Evolutionary conservation across 2,329 filamentous ascomycete genomes (phyloP).

Genomic region (Chrysosporium queenslandicum): DNA sequence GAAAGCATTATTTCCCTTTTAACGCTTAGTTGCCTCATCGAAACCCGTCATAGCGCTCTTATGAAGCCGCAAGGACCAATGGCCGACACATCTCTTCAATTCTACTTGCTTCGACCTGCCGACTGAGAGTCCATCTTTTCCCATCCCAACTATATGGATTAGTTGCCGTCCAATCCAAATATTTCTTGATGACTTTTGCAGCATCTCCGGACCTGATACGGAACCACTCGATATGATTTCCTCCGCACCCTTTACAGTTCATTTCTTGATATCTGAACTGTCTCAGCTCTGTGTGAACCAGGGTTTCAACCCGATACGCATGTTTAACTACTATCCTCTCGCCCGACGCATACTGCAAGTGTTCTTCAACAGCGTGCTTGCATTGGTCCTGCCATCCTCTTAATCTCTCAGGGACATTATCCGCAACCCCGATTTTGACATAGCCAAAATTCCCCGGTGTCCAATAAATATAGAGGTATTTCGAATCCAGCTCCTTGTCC

Average conservation of each 20-base stretch:
- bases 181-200: neutral
- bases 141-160: neutral
- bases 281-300: neutral
- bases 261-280: neutral
- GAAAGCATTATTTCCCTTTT: no score
- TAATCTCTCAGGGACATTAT: neutral
- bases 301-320: constrained; percentile 2
- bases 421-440: constrained; percentile 3
- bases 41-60: no score
- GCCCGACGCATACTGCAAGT: neutral
- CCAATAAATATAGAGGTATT: constrained; percentile 7
- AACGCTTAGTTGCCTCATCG: no score
- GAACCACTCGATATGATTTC: constrained; percentile 1
- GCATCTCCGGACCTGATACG: neutral
- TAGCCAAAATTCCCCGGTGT: neutral
- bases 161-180: neutral
- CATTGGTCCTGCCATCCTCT: neutral
- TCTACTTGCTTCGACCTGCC: neutral
- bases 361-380: neutral
- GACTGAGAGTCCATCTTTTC: neutral
- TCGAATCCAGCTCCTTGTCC: neutral
- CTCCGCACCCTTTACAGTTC: neutral
- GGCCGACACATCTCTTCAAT: neutral
- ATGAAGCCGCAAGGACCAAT: neutral
- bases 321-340: neutral